These are phyloP conservation scores for Plasmodium malariae DNA, from an alignment of 169 alveolate genomes.

Conservation along the genomic window DNA sequence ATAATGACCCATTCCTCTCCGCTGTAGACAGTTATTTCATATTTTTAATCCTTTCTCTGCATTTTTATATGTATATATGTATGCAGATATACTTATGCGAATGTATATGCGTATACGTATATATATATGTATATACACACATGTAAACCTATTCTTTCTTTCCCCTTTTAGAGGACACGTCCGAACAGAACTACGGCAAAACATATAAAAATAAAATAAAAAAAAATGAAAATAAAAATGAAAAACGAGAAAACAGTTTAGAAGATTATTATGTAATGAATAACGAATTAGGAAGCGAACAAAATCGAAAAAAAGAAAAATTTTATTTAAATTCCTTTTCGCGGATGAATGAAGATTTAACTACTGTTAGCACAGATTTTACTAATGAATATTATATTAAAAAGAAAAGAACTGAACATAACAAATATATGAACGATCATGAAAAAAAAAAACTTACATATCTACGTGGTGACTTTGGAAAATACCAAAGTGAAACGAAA, in stretches of 20 bases:
- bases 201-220: constrained; percentile 1
- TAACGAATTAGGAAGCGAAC: constrained; percentile 13
- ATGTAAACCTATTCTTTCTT: background rate
- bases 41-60: background rate
- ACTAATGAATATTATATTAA: constrained; percentile 24
- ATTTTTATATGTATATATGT: background rate
- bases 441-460: constrained; percentile 10
- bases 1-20: too few relatives aligned
- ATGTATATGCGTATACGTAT: background rate
- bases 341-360: constrained; percentile 29
- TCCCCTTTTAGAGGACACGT: constrained; percentile 25
- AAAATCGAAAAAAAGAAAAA: constrained; percentile 9
- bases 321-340: constrained; percentile 20
- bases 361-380: constrained; percentile 63
- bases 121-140: background rate
- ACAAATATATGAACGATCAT: background rate
- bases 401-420: constrained; percentile 21
- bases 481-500: constrained; percentile 37
- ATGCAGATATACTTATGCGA: background rate
- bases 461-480: background rate
- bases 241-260: constrained; percentile 33
- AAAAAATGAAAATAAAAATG: constrained; percentile 13
- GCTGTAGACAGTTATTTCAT: too few relatives aligned
- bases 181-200: constrained; percentile 6
- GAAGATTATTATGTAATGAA: constrained; percentile 27